Conservation (phyloP, 2,329 filamentous ascomycete species). For the Atkinsonella texensis region DNA sequence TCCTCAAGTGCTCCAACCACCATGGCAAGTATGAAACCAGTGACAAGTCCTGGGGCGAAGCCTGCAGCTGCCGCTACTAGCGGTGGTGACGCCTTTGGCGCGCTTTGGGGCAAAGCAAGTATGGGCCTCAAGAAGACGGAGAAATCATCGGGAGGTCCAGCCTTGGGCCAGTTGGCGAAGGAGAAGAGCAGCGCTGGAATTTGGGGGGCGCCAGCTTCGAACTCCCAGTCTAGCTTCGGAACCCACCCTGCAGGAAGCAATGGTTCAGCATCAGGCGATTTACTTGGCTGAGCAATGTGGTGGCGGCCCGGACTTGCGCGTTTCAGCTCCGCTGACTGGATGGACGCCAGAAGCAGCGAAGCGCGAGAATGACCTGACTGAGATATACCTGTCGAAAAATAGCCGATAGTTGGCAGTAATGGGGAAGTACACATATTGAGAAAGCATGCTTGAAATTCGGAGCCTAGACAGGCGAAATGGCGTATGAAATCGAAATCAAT, state of each 20-base stretch:
- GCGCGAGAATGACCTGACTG: neutral
- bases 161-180: slow-evolving; percentile 91
- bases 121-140: slow-evolving; percentile 62
- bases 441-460: slow-evolving; percentile 20
- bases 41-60: slow-evolving; percentile 36
- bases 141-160: slow-evolving; percentile 52
- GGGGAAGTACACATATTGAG: neutral
- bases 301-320: neutral
- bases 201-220: slow-evolving; percentile 62
- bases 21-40: slow-evolving; percentile 36
- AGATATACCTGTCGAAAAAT: neutral
- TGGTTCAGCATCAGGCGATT: slow-evolving; percentile 33
- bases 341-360: neutral
- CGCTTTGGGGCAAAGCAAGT: slow-evolving; percentile 68
- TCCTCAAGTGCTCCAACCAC: slow-evolving; percentile 24
- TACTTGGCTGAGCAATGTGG: slow-evolving; percentile 28
- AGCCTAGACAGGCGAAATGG: slow-evolving; percentile 30
- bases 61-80: slow-evolving; percentile 37
- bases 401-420: neutral
- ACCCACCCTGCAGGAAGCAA: slow-evolving; percentile 15
- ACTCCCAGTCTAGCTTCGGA: slow-evolving; percentile 18
- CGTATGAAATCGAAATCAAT: slow-evolving; percentile 23
- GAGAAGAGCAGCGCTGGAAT: slow-evolving; percentile 92
- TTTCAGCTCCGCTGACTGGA: neutral
- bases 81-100: slow-evolving; percentile 83